Base-by-base conservation (phyloP, 352 stramenopile species). In the Pythium biforme region DNA sequence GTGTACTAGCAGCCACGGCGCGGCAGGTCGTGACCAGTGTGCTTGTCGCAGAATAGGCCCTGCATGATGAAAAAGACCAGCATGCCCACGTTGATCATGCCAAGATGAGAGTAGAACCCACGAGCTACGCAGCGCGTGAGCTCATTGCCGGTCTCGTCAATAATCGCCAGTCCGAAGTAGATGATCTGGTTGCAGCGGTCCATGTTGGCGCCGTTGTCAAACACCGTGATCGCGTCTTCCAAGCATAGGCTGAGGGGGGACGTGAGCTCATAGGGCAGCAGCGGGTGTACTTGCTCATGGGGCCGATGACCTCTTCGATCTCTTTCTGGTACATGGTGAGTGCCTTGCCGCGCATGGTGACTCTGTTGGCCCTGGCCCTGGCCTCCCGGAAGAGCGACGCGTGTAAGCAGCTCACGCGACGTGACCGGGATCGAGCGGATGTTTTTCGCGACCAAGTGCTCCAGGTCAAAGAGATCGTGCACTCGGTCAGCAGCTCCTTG, bases 331-430 rank as follows among this genome's bases (percentile, higher is more conserved):
- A 99, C 41, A 85, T 83, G 55, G 76, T 64, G 54, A 95, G 59
- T 29, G 83, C 83, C 68, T 94, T 93, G 70, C 92, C 83, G 27
- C 80, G 77, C 74, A 89, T 88, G 78, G 99, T 99, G 37, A 92
- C 81, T 70, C 99, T 99, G 82, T 99, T 99, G 25, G 96, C 96
- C 63, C 97, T 86, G 0, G 97, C 94, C 8, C 97, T 99, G 7
- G 97, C 97, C 62, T 96, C 88, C 25, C 95, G 83, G 86, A 99
- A 99, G 39, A 99, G 88, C 49, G 88, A 79, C 12, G 95, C 96
- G 74, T 99, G 89, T 97, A 62, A 83, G 88, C 26, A 99, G 75
- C 74, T 99, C 96, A 20, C 84, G 83, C 26, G 92, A 97, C 55
- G 85, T 99, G 15, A 99, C 83, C 17, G 92, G 72, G 27, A 88